Evolutionary conservation across 2,329 filamentous ascomycete genomes (phyloP).

Genomic region (Boeremia exigua): DNA sequence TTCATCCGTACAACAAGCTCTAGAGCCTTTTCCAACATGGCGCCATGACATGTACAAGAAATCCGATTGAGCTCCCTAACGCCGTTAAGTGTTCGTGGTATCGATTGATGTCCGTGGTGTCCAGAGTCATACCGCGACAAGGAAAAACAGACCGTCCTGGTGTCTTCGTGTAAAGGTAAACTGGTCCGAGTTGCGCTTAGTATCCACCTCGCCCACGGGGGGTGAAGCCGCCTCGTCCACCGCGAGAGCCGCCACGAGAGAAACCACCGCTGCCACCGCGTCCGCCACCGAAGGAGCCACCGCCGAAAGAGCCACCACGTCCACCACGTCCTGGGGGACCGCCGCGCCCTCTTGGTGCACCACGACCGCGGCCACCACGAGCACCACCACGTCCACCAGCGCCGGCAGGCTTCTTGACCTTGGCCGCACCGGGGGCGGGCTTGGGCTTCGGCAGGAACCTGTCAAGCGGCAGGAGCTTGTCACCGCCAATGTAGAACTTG

Average conservation of each 20-base stretch:
- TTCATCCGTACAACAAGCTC: constrained; percentile 17
- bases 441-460: constrained; percentile 97
- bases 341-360: constrained; percentile 58
- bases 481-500: constrained; percentile 94
- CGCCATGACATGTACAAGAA: constrained; percentile 36
- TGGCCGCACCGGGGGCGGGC: constrained; percentile 68
- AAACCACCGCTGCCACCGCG: constrained; percentile 39
- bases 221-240: constrained; percentile 32
- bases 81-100: constrained; percentile 44
- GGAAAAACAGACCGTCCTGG: constrained; percentile 22
- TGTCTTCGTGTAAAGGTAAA: constrained; percentile 15
- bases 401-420: constrained; percentile 73
- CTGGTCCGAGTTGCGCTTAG: constrained; percentile 24
- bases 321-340: constrained; percentile 48
- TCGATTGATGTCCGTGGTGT: constrained; percentile 36
- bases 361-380: constrained; percentile 51
- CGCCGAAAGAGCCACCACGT: constrained; percentile 50
- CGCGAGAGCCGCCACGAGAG: constrained; percentile 36
- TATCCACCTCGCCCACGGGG: constrained; percentile 42
- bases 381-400: constrained; percentile 61
- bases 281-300: constrained; percentile 52
- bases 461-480: constrained; percentile 94
- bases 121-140: constrained; percentile 27
- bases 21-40: constrained; percentile 25
- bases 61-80: constrained; percentile 39